A percentile compares a stretch with the other conserved stretches of the same genome.
Conservation (phyloP, 2,329 filamentous ascomycete species). For the Drechslera avenae region DNA sequence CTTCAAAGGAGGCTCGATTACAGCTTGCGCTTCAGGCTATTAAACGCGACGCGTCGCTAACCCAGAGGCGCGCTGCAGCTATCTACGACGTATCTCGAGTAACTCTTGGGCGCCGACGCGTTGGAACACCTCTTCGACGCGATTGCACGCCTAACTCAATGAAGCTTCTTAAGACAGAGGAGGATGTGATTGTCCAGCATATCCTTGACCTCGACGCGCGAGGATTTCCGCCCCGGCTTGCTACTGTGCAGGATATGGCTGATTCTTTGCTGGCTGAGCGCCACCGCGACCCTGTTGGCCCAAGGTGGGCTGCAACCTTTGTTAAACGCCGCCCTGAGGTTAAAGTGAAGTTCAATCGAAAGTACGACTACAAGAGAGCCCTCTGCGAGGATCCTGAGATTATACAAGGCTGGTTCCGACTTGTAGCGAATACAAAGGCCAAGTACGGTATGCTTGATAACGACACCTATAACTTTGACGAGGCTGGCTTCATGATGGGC, state of each 20-base stretch:
- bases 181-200: neutral
- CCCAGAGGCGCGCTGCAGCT: slow-evolving; percentile 3
- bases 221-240: neutral
- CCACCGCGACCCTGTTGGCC: neutral
- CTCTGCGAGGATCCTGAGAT: slow-evolving; percentile 8
- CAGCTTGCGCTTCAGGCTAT: slow-evolving; percentile 9
- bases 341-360: slow-evolving; percentile 17
- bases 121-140: neutral
- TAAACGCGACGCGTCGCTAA: slow-evolving; percentile 1
- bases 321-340: slow-evolving; percentile 8
- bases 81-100: slow-evolving; percentile 2
- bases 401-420: slow-evolving; percentile 13
- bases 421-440: slow-evolving; percentile 10
- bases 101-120: neutral
- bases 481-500: neutral
- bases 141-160: neutral
- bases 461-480: slow-evolving; percentile 16
- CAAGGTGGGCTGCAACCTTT: neutral
- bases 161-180: neutral
- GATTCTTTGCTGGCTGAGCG: neutral
- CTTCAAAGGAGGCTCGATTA: neutral
- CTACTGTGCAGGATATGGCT: neutral
- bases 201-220: neutral
- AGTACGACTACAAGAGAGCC: slow-evolving; percentile 11
- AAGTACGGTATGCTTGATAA: slow-evolving; percentile 14